These are phyloP conservation scores for Pestalotiopsis sp. DNA, from an alignment of 2,329 filamentous ascomycete species.

Conservation along the genomic window DNA sequence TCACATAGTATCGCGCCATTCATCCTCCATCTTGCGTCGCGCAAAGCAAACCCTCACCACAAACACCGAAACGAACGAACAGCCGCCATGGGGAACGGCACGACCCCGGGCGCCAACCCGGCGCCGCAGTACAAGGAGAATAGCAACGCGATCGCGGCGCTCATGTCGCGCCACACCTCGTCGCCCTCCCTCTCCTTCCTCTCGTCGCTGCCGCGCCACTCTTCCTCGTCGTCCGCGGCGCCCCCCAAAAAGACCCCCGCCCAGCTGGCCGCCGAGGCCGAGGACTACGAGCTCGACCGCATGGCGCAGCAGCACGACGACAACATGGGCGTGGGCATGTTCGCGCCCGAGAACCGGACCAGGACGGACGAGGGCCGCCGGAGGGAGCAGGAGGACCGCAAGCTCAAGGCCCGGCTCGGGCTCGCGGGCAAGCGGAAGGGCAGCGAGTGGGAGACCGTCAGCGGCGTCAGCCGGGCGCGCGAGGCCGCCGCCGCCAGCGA, in stretches of 20 bases:
- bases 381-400: conserved; percentile 22
- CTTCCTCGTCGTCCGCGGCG: conserved; percentile 9
- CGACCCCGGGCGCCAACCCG: conserved; percentile 26
- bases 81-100: conserved; percentile 8
- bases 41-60: background rate
- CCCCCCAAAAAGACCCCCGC: background rate
- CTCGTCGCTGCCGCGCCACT: conserved; percentile 20
- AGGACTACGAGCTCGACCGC: conserved; percentile 14
- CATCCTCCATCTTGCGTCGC: too few species aligned
- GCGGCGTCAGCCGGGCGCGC: conserved; percentile 15
- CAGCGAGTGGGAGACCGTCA: conserved; percentile 12
- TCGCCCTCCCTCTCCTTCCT: background rate
- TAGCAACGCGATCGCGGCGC: conserved; percentile 33
- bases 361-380: conserved; percentile 12
- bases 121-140: conserved; percentile 30
- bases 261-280: background rate
- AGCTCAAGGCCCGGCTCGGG: conserved; percentile 23
- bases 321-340: conserved; percentile 22
- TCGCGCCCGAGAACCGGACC: conserved; percentile 21
- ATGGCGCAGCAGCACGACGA: conserved; percentile 15
- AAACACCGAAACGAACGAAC: background rate
- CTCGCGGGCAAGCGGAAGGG: conserved; percentile 19
- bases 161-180: conserved; percentile 11
- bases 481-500: conserved; percentile 6
- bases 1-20: too few species aligned